Percentiles rank a stretch among this genome's conserved stretches.
These are phyloP conservation scores for Violaceomyces palustris DNA, from an alignment of 1,284 basidiomycete species.

Conservation along the genomic window DNA sequence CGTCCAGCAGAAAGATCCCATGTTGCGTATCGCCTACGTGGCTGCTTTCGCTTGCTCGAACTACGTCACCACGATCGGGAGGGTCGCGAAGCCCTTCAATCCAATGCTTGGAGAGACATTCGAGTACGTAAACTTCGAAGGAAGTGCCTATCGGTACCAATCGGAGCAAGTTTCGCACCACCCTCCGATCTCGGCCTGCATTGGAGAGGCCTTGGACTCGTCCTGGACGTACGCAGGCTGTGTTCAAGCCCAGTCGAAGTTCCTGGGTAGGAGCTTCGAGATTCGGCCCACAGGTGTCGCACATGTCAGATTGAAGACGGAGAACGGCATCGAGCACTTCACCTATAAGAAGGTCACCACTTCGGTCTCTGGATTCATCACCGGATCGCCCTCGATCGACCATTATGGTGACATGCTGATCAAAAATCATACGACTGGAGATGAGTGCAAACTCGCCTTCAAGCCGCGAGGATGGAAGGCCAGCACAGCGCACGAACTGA, in stretches of 20 bases:
- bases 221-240: constrained; percentile 82
- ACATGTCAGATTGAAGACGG: constrained; percentile 69
- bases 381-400: constrained; percentile 88
- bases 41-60: constrained; percentile 97
- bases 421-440: constrained; percentile 87
- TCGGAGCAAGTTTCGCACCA: constrained; percentile 96
- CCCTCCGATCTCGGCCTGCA: constrained; percentile 91
- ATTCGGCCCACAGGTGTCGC: constrained; percentile 91
- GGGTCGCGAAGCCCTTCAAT: constrained; percentile 52
- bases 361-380: constrained; percentile 74
- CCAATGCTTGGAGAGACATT: constrained; percentile 73
- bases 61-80: constrained; percentile 82
- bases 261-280: constrained; percentile 81
- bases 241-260: constrained; percentile 50
- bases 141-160: constrained; percentile 76
- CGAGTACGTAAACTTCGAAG: constrained; percentile 80
- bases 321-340: constrained; percentile 63
- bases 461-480: constrained; percentile 93
- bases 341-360: constrained; percentile 75
- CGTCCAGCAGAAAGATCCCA: constrained; percentile 68
- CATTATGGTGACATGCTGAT: constrained; percentile 92
- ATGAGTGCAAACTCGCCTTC: constrained; percentile 83
- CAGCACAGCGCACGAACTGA: constrained; percentile 85
- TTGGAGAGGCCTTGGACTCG: constrained; percentile 75
- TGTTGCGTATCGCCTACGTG: constrained; percentile 82